Base-by-base conservation (phyloP, 805 yeast genomes). In the Candida michaelii region DNA sequence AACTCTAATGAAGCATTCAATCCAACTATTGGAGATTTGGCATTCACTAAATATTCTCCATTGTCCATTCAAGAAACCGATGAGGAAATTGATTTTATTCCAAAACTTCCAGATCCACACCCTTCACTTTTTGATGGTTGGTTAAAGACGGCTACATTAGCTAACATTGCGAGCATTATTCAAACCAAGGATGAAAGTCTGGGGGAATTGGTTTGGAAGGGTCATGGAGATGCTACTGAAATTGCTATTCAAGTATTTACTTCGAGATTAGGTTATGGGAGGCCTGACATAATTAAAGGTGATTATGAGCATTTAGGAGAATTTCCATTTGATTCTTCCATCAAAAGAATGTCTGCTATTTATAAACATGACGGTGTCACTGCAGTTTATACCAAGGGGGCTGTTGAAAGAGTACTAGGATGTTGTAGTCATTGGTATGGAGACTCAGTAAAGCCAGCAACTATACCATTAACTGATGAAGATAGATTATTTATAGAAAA, bases 211-310 rank as follows among this genome's bases (percentile, higher is more conserved):
- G 60, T 49, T 39, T 54, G 75, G 75, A 69, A 58, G 48, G 71
- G 58, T 24, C 70, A 51, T 56, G 96, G 96, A 46, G 96, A 88
- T 58, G 91, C 96, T 31, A 88, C 96, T 2, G 96, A 88, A 65
- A 82, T 85, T 54, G 95, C 96, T 3, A 83, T 88, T 47, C 91
- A 86, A 55, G 91, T 87, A 0, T 85, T 84, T 56, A 76, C 82
- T 16, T 65, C 80, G 10, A 76, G 89, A 53, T 65, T 83, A 47
- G 74, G 73, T 23, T 69, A 63, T 47, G 72, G 74, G 16, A 73
- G 85, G 53, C 66, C 67, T 11, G 66, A 74, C 10, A 74, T 66
- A 24, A 58, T 50, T 7, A 55, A 52, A 2, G 62, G 58, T 5
- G 38, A 52, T 13, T 71, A 58, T 47, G 54, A 58, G n/a, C 82